These are phyloP conservation scores for Phlyctochytrium bullatum DNA, from an alignment of 192 early-diverging fungal genomes.

Conservation along the genomic window DNA sequence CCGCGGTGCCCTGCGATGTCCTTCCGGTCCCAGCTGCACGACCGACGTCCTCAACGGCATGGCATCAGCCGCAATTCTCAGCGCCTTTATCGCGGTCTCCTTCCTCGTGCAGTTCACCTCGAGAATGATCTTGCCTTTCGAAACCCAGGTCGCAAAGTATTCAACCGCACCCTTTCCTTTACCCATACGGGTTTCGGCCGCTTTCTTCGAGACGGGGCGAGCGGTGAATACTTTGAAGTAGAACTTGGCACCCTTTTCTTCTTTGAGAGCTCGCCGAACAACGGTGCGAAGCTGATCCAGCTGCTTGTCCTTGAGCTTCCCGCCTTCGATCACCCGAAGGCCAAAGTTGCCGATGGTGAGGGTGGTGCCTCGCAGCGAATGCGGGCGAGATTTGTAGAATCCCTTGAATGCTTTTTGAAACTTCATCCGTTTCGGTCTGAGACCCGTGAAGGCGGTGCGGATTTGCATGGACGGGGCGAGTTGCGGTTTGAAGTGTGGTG, in stretches of 20 bases:
- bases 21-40: conserved; percentile 34
- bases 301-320: conserved; percentile 77
- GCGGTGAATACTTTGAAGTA: conserved; percentile 82
- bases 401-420: conserved; percentile 37
- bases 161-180: conserved; percentile 95
- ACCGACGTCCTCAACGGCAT: conserved; percentile 71
- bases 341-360: conserved; percentile 90
- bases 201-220: conserved; percentile 88
- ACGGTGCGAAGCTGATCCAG: conserved; percentile 73
- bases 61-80: conserved; percentile 61
- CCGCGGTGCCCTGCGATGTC: conserved; percentile 19
- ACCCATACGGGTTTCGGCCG: conserved; percentile 93
- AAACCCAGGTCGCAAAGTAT: conserved; percentile 88
- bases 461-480: too few relatives aligned
- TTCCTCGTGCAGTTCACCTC: conserved; percentile 81
- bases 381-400: conserved; percentile 76
- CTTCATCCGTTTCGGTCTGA: neutral
- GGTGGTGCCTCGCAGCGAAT: conserved; percentile 82
- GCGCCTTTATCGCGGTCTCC: conserved; percentile 76
- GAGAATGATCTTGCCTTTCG: conserved; percentile 84
- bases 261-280: conserved; percentile 77
- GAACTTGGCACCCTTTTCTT: conserved; percentile 81
- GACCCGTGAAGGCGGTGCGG: neutral
- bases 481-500: too few relatives aligned
- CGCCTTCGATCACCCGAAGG: conserved; percentile 81